Base-by-base conservation (phyloP, 805 yeast genomes). In the Suhomyces xylopsoci region DNA sequence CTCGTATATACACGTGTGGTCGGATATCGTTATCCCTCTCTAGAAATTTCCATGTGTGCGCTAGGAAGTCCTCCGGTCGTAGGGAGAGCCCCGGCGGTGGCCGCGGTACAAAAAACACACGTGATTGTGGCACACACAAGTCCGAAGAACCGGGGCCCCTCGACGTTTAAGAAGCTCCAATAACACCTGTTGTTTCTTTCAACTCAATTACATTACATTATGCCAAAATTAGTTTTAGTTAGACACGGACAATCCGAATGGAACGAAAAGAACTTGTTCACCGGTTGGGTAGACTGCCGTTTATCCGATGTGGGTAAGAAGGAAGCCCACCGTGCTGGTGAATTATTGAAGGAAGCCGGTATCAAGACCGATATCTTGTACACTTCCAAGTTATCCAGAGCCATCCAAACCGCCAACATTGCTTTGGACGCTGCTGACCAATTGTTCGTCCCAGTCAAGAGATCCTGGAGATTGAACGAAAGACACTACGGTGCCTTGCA, bases 221-320 rank as follows among this genome's bases (percentile, higher is more conserved):
- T 20, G 26, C 45, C 19, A 42, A 90, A 88, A 77, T 82, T 92
- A 76, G 85, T 92, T 71, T 82, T 92, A 71, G 91, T 93, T 64
- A 92, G 98, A 83, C 98, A 92, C 92, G 98, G 98, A 68, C 97
- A 93, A 82, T 89, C 96, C 79, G 97, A 90, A 76, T 92, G 98
- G 98, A 92, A 92, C 78, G 96, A 90, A 77, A 90, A 90, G 82
- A 93, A 92, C 84, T 82, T 92, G 64, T 92, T 92, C 87, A 92
- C 97, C 74, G 98, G 98, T 70, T 92, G 98, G 98, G 97, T 93
- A 58, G 98, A 92, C 76, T 96, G 90, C 63, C 79, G 82, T 68
- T 83, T 92, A 72, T 85, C 93, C 51, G 91, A 81, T 57, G 76
- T 81, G 63, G 98, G 98, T 76, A 83, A 81, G 71, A 81, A 85